A percentile compares a stretch with the other conserved stretches of the same genome.
Evolutionary conservation across 257 asterid species (phyloP).

Genomic region (Solanum tarijense): DNA sequence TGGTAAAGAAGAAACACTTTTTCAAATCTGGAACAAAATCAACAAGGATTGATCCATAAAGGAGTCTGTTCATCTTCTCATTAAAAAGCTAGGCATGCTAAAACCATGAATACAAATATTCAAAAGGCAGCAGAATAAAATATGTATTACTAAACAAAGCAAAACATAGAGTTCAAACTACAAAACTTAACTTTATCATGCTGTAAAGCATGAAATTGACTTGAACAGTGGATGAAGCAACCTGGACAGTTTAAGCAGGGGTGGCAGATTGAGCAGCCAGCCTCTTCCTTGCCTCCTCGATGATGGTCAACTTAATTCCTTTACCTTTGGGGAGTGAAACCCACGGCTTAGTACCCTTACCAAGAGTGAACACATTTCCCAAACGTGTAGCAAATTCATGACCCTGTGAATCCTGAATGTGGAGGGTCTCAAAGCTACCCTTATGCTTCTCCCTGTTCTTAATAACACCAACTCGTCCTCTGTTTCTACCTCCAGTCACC

Average conservation of each 20-base stretch:
- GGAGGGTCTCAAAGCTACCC: not conserved
- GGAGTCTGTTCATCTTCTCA: not conserved
- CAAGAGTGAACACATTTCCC: conserved; percentile 15
- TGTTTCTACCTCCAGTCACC: conserved; percentile 49
- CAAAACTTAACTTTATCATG: not conserved
- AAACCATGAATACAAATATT: not conserved
- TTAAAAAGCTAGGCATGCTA: not conserved
- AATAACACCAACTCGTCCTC: conserved; percentile 43
- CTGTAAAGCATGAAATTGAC: not conserved
- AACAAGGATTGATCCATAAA: not conserved
- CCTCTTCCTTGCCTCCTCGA: conserved; percentile 41
- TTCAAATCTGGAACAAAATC: not conserved
- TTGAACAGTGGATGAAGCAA: not conserved
- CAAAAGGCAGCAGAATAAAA: not conserved
- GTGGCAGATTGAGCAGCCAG: conserved; percentile 5
- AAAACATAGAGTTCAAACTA: not conserved
- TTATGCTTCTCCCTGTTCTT: conserved; percentile 34
- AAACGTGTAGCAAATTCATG: not conserved
- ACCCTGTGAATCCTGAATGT: not conserved
- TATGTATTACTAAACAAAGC: not conserved
- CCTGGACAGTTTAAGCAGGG: not conserved
- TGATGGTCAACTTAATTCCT: conserved; percentile 36
- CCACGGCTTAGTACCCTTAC: conserved; percentile 44
- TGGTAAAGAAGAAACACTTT: not conserved
- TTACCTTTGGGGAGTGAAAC: conserved; percentile 46